Evolutionary conservation across 805 yeast species (phyloP), one percentile per base, ranked within the genome.

Genomic region (Yamadazyma phyllophila): DNA sequence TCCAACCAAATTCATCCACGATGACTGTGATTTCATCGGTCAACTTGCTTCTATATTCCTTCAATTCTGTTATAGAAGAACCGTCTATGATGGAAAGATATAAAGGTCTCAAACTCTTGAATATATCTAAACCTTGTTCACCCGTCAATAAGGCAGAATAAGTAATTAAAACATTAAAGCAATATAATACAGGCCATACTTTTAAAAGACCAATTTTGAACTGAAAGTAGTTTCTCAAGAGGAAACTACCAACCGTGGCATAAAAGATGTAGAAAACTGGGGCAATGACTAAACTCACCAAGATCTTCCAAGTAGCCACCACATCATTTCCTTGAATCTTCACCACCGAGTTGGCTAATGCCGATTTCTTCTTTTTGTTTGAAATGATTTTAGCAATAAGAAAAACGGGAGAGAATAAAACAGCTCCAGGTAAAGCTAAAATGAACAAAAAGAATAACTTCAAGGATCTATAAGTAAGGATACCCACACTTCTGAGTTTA

Each of bases 301-400:
- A 72, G 39, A 94, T 84, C 65, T 94, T 94, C 99, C 99, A 94
- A 1, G 98, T 91, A 1, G 98, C 98, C 48, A 94, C 79, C 20
- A 94, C 97, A 64, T 94, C 99, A 46, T 82, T 85, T 13, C 96
- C 99, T 59, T 83, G 82, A 49, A 94, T 83, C 62, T 94, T 94
- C 16, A 94, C 99, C 0, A 90, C 77, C 0, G 97, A 90, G 7
- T 78, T 83, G 9, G 90, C 91, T 49, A 94, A 73, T 0, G 98
- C 99, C 39, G 80, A 77, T 46, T 66, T 72, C 27, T 92, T 89
- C 65, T 91, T 90, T 47, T 74, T 73, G 36, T 73, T 76, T 8
- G 97, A 87, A 43, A 88, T 85, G 39, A 67, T 68, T 58, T 87
- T 88, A 7, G 96, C 82, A 13, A 86, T 78, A 26, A 88, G 65